phyloP scores from a whole-genome alignment of 305 asterid genomes.

The Ajuga reptans region DNA sequence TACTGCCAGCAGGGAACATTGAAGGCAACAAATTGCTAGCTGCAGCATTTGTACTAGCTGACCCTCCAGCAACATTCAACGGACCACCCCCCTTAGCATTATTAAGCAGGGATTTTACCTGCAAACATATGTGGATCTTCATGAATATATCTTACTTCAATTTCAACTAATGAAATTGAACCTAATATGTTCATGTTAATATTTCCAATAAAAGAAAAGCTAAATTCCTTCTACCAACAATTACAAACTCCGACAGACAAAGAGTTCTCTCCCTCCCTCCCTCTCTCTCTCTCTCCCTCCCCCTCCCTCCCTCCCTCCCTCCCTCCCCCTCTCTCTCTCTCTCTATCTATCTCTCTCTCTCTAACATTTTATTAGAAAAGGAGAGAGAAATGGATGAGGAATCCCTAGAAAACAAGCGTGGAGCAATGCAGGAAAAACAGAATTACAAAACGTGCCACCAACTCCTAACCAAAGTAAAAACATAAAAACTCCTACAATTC shows the following conservation, averaged over 20 bases:
- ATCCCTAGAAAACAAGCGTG: too few relatives aligned
- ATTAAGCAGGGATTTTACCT: constrained; percentile 82
- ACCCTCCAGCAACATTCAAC: constrained; percentile 49
- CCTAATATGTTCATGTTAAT: neutral
- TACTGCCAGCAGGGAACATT: constrained; percentile 94
- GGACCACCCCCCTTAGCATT: constrained; percentile 76
- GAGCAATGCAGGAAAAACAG: too few relatives aligned
- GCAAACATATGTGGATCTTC: constrained; percentile 21
- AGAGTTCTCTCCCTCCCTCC: neutral
- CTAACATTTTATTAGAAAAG: too few relatives aligned
- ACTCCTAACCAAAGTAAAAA: too few relatives aligned
- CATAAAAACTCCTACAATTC: too few relatives aligned
- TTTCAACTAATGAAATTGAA: constrained; percentile 18
- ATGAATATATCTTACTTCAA: neutral
- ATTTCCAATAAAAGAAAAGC: constrained; percentile 6
- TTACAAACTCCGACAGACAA: neutral
- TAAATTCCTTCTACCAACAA: constrained; percentile 4
- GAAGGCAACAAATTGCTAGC: constrained; percentile 77
- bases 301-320: too few relatives aligned
- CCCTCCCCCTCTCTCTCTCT: too few relatives aligned
- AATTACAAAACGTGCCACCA: too few relatives aligned
- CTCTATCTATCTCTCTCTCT: too few relatives aligned
- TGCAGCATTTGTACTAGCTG: constrained; percentile 54
- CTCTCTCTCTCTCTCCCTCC: neutral
- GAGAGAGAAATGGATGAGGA: too few relatives aligned